These are phyloP conservation scores for Coelastrella sp. DNA, from an alignment of 139 green algal species.

Conservation along the genomic window DNA sequence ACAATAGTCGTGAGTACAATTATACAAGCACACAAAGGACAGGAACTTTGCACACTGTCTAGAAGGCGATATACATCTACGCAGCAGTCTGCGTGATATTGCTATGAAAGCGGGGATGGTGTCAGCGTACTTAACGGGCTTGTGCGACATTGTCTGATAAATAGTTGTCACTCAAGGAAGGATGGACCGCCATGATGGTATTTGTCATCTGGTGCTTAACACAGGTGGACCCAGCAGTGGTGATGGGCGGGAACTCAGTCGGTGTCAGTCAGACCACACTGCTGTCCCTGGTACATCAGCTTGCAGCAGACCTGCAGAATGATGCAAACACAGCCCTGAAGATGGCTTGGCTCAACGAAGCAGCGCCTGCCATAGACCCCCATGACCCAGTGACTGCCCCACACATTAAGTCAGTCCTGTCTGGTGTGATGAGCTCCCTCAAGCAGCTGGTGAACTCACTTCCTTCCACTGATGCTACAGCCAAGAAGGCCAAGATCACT, in stretches of 20 bases:
- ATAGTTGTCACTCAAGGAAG: too few species aligned
- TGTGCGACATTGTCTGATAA: too few species aligned
- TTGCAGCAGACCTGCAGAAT: constrained; percentile 70
- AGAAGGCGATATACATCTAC: too few species aligned
- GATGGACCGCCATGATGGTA: not conserved
- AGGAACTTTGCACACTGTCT: too few species aligned
- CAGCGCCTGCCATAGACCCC: constrained; percentile 72
- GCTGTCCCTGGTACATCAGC: constrained; percentile 85
- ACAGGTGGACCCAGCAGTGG: constrained; percentile 21
- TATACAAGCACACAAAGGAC: too few species aligned
- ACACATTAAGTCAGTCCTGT: constrained; percentile 59
- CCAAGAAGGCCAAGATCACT: constrained; percentile 55
- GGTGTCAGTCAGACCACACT: constrained; percentile 79
- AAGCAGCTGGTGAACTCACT: constrained; percentile 31
- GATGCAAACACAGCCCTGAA: constrained; percentile 59
- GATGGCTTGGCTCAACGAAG: constrained; percentile 81
- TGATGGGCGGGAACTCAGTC: constrained; percentile 15
- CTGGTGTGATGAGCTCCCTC: constrained; percentile 55
- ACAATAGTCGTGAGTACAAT: too few species aligned
- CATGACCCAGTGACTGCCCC: constrained; percentile 64
- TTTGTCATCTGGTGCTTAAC: not conserved
- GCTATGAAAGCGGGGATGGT: too few species aligned
- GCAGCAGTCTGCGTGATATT: too few species aligned
- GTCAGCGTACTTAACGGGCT: too few species aligned
- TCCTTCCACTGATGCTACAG: constrained; percentile 11